Conservation (phyloP, 2,329 filamentous ascomycete species). For the Diplodia seriata region DNA sequence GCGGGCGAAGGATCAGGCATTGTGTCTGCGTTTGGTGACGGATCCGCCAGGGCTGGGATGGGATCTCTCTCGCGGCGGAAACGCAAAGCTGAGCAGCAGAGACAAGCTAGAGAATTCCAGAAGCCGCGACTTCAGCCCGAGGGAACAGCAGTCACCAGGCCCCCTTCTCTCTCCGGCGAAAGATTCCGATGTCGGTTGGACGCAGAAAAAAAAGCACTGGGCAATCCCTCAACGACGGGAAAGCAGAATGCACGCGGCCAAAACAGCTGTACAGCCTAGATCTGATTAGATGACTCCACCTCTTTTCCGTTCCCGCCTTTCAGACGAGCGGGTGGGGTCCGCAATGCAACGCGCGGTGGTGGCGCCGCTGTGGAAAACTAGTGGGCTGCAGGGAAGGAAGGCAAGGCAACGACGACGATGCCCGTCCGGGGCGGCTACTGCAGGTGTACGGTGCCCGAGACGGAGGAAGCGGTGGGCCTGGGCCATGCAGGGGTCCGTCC, state of each 20-base stretch:
- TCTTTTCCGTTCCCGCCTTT: not conserved
- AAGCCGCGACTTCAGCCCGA: not conserved
- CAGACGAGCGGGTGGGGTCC: not conserved
- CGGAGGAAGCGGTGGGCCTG: not conserved
- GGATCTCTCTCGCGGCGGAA: not conserved
- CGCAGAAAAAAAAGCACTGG: not conserved
- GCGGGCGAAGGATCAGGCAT: slow-evolving; percentile 3
- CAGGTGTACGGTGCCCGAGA: not conserved
- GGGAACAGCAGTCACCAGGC: not conserved
- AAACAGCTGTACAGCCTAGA: not conserved
- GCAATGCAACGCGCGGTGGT: not conserved
- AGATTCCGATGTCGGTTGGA: not conserved
- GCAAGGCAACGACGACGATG: not conserved
- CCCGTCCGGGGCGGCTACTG: not conserved
- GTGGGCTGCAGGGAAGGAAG: too few species aligned
- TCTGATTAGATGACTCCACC: slow-evolving; percentile 14
- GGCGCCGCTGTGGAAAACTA: not conserved
- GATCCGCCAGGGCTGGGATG: not conserved
- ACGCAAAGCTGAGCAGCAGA: not conserved
- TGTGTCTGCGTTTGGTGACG: not conserved
- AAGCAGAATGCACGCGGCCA: not conserved
- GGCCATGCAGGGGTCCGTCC: not conserved
- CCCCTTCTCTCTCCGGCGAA: not conserved
- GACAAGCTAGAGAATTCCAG: not conserved
- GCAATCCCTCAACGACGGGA: not conserved